Evolutionary conservation across 1,139 yeast species (phyloP).

Genomic region (Yamadazyma epiphylla): DNA sequence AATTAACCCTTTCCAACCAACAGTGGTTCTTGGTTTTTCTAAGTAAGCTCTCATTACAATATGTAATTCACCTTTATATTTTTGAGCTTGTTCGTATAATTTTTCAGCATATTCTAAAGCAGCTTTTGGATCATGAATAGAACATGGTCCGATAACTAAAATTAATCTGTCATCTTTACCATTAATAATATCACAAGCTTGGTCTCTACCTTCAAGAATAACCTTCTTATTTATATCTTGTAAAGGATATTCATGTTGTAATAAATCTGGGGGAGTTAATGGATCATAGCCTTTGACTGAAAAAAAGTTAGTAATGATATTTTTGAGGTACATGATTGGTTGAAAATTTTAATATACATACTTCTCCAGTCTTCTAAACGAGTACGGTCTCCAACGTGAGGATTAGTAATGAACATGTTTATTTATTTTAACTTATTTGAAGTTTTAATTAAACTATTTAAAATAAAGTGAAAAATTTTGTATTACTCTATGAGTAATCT

Average conservation of each 20-base stretch:
- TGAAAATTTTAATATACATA: constrained; percentile 22
- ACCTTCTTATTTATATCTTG: constrained; percentile 54
- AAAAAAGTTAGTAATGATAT: constrained; percentile 11
- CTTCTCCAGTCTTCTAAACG: constrained; percentile 91
- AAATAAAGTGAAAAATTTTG: too few species aligned
- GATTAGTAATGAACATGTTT: constrained; percentile 77
- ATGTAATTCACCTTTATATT: constrained; percentile 68
- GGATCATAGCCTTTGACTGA: constrained; percentile 80
- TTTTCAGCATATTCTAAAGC: constrained; percentile 83
- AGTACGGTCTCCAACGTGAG: constrained; percentile 75
- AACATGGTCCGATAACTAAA: constrained; percentile 93
- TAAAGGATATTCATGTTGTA: constrained; percentile 85
- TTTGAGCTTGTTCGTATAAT: constrained; percentile 56
- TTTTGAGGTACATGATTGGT: background rate
- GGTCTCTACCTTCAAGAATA: constrained; percentile 74
- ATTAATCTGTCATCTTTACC: constrained; percentile 80
- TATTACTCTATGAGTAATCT: background rate
- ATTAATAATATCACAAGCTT: constrained; percentile 63
- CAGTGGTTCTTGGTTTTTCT: constrained; percentile 98
- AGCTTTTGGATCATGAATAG: constrained; percentile 90
- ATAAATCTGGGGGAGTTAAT: constrained; percentile 86
- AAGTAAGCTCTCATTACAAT: constrained; percentile 96
- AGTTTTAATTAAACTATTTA: constrained; percentile 2
- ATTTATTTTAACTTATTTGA: constrained; percentile 1
- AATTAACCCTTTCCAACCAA: constrained; percentile 97